Evolutionary conservation across 2,329 filamentous ascomycete genomes (phyloP).

Genomic region (Neoscytalidium dimidiatum): DNA sequence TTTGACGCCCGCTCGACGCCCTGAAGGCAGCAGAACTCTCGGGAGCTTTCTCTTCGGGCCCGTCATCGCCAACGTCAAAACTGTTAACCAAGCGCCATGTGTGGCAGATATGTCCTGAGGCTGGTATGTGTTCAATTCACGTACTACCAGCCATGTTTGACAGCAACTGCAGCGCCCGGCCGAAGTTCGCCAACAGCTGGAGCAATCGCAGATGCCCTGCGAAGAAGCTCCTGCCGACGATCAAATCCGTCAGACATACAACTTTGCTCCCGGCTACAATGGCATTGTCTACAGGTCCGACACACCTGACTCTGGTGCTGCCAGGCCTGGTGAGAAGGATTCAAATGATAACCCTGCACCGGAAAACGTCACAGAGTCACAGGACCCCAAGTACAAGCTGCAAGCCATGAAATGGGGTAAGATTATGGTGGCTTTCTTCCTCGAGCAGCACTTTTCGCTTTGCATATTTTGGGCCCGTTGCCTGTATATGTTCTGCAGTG

Average conservation of each 20-base stretch:
- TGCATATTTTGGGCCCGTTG: constrained; percentile 61
- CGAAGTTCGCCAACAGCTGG: constrained; percentile 72
- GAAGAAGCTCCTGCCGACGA: constrained; percentile 73
- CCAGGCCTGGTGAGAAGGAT: constrained; percentile 28
- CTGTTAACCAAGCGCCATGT: constrained; percentile 52
- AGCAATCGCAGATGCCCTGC: constrained; percentile 72
- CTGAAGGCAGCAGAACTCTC: neutral
- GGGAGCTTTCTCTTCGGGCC: neutral
- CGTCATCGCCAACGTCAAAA: neutral
- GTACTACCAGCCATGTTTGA: neutral
- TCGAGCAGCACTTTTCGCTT: constrained; percentile 72
- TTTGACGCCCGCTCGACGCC: constrained; percentile 7
- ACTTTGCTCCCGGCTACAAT: constrained; percentile 86
- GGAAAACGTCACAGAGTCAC: constrained; percentile 24
- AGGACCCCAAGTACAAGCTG: constrained; percentile 69
- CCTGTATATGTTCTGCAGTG: neutral
- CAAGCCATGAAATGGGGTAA: constrained; percentile 91
- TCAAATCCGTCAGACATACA: constrained; percentile 74
- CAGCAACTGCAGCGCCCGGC: constrained; percentile 64
- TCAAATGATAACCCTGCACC: constrained; percentile 23
- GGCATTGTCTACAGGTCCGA: constrained; percentile 86
- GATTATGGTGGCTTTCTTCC: neutral
- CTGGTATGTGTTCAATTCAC: constrained; percentile 51
- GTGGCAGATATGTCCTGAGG: constrained; percentile 66
- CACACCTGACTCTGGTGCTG: constrained; percentile 62